Percentiles rank a stretch among this genome's conserved stretches.
Evolutionary conservation across 2,329 filamentous ascomycete genomes (phyloP).

Genomic region (Ceratocystis ficicola): DNA sequence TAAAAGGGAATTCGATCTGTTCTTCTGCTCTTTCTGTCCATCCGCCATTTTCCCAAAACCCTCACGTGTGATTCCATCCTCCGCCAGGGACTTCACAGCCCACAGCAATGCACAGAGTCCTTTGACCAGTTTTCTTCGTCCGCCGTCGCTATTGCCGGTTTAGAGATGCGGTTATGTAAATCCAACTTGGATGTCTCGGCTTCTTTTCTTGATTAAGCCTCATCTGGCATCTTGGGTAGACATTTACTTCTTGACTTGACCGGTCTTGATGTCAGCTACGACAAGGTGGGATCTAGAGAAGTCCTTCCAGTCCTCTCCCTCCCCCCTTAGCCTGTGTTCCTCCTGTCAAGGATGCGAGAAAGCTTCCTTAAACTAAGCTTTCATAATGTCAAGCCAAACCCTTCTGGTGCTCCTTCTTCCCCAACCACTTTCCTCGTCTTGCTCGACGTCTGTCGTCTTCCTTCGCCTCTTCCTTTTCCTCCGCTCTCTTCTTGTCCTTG

Average conservation of each 20-base stretch:
- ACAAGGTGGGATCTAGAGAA: background rate
- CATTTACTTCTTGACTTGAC: background rate
- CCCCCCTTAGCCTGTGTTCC: background rate
- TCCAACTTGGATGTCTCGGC: background rate
- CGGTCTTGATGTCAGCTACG: background rate
- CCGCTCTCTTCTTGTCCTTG: background rate
- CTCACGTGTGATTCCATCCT: background rate
- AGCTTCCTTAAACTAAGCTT: slow-evolving; percentile 7
- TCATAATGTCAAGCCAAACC: background rate
- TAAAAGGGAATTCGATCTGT: background rate
- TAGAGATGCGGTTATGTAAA: background rate
- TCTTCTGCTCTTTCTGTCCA: background rate
- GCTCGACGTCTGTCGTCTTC: background rate
- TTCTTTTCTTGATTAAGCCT: background rate
- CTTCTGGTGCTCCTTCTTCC: background rate
- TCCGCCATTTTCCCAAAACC: background rate
- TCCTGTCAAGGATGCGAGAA: background rate
- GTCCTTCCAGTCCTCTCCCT: background rate
- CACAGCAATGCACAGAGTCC: background rate
- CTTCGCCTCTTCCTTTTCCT: background rate
- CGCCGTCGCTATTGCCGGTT: background rate
- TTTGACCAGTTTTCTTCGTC: background rate
- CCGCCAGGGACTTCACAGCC: background rate
- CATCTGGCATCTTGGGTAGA: background rate
- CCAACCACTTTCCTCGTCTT: background rate